Evolutionary conservation across 331 rosid species (phyloP), one percentile per base, ranked within the genome.

Genomic region (Cydonia oblonga): DNA sequence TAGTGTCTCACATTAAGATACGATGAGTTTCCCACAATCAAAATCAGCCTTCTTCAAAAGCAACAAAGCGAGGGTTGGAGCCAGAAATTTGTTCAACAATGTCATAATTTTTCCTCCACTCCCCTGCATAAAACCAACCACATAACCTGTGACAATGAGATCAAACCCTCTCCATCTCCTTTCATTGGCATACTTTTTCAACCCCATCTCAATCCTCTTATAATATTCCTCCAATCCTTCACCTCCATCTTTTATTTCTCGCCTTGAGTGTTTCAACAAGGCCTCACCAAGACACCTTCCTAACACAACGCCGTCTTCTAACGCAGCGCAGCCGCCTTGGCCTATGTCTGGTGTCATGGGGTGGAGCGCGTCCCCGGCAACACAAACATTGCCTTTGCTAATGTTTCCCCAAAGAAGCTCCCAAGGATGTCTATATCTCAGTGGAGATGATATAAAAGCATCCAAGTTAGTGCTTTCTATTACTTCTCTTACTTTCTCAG

Each of bases 271-370:
- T 9, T 52, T 7, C 58, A 44, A 66, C 32, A 88, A 23, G 0
- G 79, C 86, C 78, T 82, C 80, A 0, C 76, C 80, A 1, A 88
- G 58, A 60, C 81, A 83, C 74, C 90, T 84, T 1, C 91, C 87
- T 23, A 90, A 76, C 62, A 86, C 84, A 19, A 88, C 64, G 6
- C 84, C 88, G 16, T 88, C 96, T 40, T 88, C 96, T 53, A 90
- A 61, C 14, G 93, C 86, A 79, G 80, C 54, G 64, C 90, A 86
- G 1, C 87, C 86, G 5, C 90, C 90, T 54, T 88, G 93, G 5
- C 90, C 90, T 30, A 57, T 38, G 46, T 88, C 93, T 2, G 96
- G 87, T 4, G 84, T 82, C 90, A 82, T 85, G 2, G 93, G 86
- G 59, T 90, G 90, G 49, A 88, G 77, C 0, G 87, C 89, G 22